phyloP scores from a whole-genome alignment of 2,329 filamentous ascomycete species.

The Colletotrichum acutatum region DNA sequence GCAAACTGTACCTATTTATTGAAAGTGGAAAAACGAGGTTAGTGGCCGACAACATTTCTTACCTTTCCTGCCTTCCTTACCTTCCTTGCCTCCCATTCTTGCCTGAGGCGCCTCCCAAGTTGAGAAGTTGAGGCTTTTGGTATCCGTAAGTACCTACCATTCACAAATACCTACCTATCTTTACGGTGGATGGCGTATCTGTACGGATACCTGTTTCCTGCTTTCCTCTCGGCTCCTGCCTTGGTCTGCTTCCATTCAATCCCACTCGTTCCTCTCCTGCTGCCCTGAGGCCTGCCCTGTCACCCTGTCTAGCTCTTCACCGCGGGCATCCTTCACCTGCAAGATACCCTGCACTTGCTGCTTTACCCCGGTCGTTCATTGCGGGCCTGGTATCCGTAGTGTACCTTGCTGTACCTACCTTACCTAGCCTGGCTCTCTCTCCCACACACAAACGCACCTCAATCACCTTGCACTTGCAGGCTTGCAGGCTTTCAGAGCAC shows the following conservation, averaged over 20 bases:
- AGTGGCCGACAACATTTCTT: background rate
- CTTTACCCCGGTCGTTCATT: constrained; percentile 11
- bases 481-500: background rate
- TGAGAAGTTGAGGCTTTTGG: too few relatives aligned
- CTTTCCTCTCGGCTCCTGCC: constrained; percentile 6
- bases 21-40: background rate
- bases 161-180: too few relatives aligned
- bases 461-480: too few relatives aligned
- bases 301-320: background rate
- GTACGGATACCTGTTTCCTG: background rate
- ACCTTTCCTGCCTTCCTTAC: background rate
- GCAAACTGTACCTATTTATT: background rate
- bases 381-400: constrained; percentile 6
- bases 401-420: too few relatives aligned
- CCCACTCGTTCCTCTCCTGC: background rate
- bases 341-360: background rate
- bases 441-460: background rate
- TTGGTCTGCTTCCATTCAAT: constrained; percentile 24
- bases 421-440: background rate
- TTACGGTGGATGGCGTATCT: too few relatives aligned
- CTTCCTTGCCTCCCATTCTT: background rate
- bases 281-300: background rate
- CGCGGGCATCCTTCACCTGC: background rate
- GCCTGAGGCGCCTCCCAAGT: too few relatives aligned
- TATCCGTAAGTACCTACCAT: too few relatives aligned